These are phyloP conservation scores for Paramecium sexaurelia DNA, from an alignment of 73 alveolate species.

Conservation along the genomic window DNA sequence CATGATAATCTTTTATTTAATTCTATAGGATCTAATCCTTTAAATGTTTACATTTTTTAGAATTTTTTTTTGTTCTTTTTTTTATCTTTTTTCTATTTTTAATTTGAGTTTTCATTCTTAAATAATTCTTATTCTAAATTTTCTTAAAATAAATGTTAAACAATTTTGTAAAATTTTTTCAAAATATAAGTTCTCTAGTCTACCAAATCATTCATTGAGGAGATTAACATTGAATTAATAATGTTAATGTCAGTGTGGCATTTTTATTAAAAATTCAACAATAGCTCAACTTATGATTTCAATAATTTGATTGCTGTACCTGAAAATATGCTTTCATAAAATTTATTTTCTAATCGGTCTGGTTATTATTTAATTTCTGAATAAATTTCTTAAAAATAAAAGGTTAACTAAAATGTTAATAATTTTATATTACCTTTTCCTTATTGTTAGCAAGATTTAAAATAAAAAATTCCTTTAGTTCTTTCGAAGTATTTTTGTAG, in stretches of 20 bases:
- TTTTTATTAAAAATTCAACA: not conserved
- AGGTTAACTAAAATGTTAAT: not conserved
- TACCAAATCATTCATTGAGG: not conserved
- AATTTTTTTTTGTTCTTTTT: not conserved
- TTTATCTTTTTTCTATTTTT: not conserved
- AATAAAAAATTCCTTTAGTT: not conserved
- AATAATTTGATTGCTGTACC: not conserved
- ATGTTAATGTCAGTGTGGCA: not conserved
- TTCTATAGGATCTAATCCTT: slow-evolving; percentile 15
- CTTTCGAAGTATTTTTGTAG: not conserved
- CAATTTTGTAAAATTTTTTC: not conserved
- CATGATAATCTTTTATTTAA: not conserved
- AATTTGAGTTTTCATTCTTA: not conserved
- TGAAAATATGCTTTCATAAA: not conserved
- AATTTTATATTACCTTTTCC: not conserved
- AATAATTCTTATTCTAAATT: slow-evolving; percentile 1
- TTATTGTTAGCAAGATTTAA: not conserved
- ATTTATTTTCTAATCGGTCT: not conserved
- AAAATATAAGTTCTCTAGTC: not conserved
- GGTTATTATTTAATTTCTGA: not conserved
- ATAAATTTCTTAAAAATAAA: not conserved
- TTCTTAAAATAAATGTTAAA: not conserved
- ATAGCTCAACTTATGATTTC: not conserved
- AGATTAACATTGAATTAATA: not conserved
- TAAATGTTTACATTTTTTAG: not conserved